These are phyloP conservation scores for Backusella sp. DNA, from an alignment of 192 early-diverging fungal genomes.

Conservation along the genomic window DNA sequence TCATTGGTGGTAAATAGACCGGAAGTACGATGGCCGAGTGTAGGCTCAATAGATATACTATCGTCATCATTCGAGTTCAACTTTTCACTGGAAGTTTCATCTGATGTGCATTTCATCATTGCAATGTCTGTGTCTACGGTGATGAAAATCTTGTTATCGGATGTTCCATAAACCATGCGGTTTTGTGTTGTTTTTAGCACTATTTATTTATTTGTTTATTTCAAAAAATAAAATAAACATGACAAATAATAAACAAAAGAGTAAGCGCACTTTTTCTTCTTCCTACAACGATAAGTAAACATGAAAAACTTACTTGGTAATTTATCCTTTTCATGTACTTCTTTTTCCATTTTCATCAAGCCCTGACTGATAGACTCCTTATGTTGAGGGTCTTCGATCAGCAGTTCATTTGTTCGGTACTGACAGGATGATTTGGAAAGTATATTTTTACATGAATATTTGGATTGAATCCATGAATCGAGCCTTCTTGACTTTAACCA, in stretches of 20 bases:
- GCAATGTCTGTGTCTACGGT: slow-evolving; percentile 11
- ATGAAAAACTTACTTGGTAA: slow-evolving; percentile 6
- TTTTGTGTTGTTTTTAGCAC: slow-evolving; percentile 13
- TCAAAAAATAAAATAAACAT: slow-evolving; percentile 7
- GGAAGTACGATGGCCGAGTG: not conserved
- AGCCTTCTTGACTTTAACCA: slow-evolving; percentile 16
- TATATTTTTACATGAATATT: not conserved
- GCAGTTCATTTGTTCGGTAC: not conserved
- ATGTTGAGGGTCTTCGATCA: not conserved
- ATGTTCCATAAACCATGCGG: slow-evolving; percentile 2
- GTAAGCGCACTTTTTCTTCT: slow-evolving; percentile 1
- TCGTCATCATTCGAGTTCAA: not conserved
- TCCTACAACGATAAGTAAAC: not conserved
- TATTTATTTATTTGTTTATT: not conserved
- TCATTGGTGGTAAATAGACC: not conserved
- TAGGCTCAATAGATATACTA: not conserved
- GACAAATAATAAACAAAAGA: not conserved
- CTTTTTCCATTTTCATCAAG: not conserved
- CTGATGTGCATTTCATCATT: not conserved
- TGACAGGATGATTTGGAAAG: slow-evolving; percentile 3
- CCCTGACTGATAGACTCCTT: not conserved
- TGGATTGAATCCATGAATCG: not conserved
- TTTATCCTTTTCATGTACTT: not conserved
- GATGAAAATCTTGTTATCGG: not conserved
- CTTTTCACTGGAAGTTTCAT: not conserved